These are phyloP conservation scores for Penicillium verhagenii DNA, from an alignment of 495 filamentous ascomycete species.

Conservation along the genomic window DNA sequence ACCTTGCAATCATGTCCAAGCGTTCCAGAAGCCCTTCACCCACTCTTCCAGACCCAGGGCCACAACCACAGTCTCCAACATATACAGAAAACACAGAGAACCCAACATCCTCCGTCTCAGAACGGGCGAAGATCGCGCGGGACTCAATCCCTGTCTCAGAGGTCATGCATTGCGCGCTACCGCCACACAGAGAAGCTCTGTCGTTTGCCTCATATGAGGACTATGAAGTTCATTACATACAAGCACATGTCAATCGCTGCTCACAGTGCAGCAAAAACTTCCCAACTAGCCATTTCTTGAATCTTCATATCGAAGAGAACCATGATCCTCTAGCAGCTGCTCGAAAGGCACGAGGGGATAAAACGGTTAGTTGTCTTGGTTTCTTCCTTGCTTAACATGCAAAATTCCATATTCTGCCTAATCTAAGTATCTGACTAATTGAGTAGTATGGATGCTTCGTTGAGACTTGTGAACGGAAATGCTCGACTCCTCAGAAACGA, in stretches of 20 bases:
- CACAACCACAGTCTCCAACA: constrained; percentile 21
- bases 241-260: constrained; percentile 82
- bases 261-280: constrained; percentile 78
- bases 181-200: constrained; percentile 68
- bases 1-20: constrained; percentile 52
- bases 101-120: constrained; percentile 8
- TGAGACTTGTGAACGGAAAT: constrained; percentile 82
- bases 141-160: constrained; percentile 22
- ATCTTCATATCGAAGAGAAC: constrained; percentile 86
- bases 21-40: constrained; percentile 55
- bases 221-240: constrained; percentile 83
- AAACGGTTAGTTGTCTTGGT: constrained; percentile 62
- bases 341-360: constrained; percentile 75
- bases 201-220: constrained; percentile 73
- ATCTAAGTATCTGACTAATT: neutral
- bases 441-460: constrained; percentile 83
- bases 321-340: constrained; percentile 78
- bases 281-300: constrained; percentile 67
- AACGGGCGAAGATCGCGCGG: constrained; percentile 28
- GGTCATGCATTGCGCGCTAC: constrained; percentile 75
- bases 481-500: constrained; percentile 78
- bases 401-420: no score
- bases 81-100: constrained; percentile 19
- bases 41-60: constrained; percentile 23
- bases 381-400: no score